Evolutionary conservation across 257 asterid species (phyloP), one percentile per base, ranked within the genome.

Genomic region (Gentiana straminea): DNA sequence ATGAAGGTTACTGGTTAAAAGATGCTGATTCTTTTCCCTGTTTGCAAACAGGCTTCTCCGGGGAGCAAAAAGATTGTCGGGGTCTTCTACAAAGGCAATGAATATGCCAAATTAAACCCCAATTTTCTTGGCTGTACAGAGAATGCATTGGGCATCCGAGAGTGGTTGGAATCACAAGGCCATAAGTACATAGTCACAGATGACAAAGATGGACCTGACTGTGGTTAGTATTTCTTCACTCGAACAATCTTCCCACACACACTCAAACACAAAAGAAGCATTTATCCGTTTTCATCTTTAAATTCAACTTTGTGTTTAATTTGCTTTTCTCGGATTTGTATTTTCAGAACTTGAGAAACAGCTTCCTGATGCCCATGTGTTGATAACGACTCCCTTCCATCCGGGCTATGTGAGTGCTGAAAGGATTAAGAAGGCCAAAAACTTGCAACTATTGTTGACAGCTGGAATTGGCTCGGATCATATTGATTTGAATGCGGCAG

Each of bases 401-500:
- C 99, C 95, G 10, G 97, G 97, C 11, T 92, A 92, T 51, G 89
- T 88, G 48, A 88, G 95, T 0, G 97, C 97, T n/a, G 99, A 92
- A 51, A 78, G 95, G 74, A 92, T 92, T 57, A 88, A 92, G 55
- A 88, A 77, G 71, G 99, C 99, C 0, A 92, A 88, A 61, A 92
- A 92, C 55, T 41, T 92, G 64, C 86, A 86, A 54, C 84, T 92
- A 39, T 59, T 92, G 81, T 91, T 92, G 64, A 92, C 99, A 6
- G 99, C 95, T 39, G 99, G 99, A 48, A 82, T 92, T 33, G 99
- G 99, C 65, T 92, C 99, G 0, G 99, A 92, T 65, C 99, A 92
- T 49, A 65, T 92, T 44, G 99, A 92, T 69, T 94, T 92, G 53
- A 77, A 83, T 68, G 99, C 99, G 2, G 99, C 99, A 4, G 99